Evolutionary conservation across 306 rosid species (phyloP), one percentile per base, ranked within the genome.

Genomic region (Corylus americana): DNA sequence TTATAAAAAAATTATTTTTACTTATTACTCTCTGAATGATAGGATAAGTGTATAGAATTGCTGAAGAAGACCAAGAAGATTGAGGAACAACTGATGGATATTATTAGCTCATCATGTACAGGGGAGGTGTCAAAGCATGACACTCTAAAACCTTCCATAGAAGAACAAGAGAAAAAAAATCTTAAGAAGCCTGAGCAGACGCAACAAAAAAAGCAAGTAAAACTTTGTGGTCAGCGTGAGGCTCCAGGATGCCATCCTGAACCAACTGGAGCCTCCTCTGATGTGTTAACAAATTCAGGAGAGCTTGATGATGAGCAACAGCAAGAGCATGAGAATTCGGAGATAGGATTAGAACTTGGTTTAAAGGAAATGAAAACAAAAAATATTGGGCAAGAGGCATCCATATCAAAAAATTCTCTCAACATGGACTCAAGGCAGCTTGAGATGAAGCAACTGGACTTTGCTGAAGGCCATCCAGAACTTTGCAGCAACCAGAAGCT

Each of bases 31-130:
- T 37, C n/a, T 16, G 47, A 64, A 64, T 31, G 47, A 64, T 37
- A 64, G 70, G 70, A 14, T 64, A 29, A 53, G 25, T 80, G 48
- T 29, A n/a, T 45, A 55, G 67, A 80, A 45, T 45, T 74, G 68
- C 47, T 80, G 54, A 27, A 22, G 59, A 54, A 14, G 47, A 73
- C 68, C 27, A 55, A 54, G 55, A 20, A 53, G 59, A 45, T 66
- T 44, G 48, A 53, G 74, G 74, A 47, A 70, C 57, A 62, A 70
- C 55, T 59, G 49, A 25, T 44, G 2, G 81, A 64, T 69, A 35
- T 31, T 14, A 31, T 64, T 31, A 6, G 47, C 10, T 55, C 22
- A 5, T 4, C 20, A 3, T 42, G 27, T 13, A 31, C 1, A 4
- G 68, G 20, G 68, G 70, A 4, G 27, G 47, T 64, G 47, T 73